phyloP scores from a whole-genome alignment of 208 protist genomes.

The Zelonia costaricensis region DNA sequence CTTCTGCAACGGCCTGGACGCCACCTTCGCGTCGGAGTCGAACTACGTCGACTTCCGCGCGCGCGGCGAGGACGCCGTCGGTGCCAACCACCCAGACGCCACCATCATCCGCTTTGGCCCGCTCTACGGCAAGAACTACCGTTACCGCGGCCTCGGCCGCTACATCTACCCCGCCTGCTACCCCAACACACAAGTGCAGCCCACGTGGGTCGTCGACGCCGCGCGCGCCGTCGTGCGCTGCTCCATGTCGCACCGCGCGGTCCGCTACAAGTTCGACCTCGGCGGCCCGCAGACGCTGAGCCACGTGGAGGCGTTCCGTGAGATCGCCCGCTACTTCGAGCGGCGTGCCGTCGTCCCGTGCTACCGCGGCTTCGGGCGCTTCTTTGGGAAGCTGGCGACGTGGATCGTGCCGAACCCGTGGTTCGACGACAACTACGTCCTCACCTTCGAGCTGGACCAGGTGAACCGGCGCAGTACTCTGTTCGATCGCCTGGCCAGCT shows the following conservation, averaged over 20 bases:
- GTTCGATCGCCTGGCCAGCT: slow-evolving; percentile 87
- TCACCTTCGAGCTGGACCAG: slow-evolving; percentile 91
- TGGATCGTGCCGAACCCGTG: slow-evolving; percentile 88
- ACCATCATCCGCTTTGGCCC: slow-evolving; percentile 91
- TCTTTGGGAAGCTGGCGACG: slow-evolving; percentile 80
- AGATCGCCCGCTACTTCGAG: slow-evolving; percentile 72
- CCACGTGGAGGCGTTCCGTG: slow-evolving; percentile 86
- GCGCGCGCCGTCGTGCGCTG: slow-evolving; percentile 84
- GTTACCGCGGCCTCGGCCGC: slow-evolving; percentile 88
- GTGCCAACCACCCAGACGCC: slow-evolving; percentile 88
- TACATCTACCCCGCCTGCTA: slow-evolving; percentile 90
- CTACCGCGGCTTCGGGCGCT: slow-evolving; percentile 82
- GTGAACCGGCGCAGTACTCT: slow-evolving; percentile 89
- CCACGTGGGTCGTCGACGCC: slow-evolving; percentile 92
- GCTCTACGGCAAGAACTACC: slow-evolving; percentile 88
- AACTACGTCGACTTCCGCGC: slow-evolving; percentile 93
- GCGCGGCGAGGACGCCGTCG: slow-evolving; percentile 85
- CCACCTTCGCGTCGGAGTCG: slow-evolving; percentile 91
- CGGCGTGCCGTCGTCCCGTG: slow-evolving; percentile 77
- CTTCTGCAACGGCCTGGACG: slow-evolving; percentile 91
- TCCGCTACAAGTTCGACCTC: slow-evolving; percentile 92
- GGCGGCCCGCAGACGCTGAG: slow-evolving; percentile 86
- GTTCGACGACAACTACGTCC: slow-evolving; percentile 92
- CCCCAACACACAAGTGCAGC: slow-evolving; percentile 88
- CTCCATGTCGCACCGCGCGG: slow-evolving; percentile 79